phyloP scores from a whole-genome alignment of 1,284 basidiomycete species.

The Ganoderma leucocontextum region DNA sequence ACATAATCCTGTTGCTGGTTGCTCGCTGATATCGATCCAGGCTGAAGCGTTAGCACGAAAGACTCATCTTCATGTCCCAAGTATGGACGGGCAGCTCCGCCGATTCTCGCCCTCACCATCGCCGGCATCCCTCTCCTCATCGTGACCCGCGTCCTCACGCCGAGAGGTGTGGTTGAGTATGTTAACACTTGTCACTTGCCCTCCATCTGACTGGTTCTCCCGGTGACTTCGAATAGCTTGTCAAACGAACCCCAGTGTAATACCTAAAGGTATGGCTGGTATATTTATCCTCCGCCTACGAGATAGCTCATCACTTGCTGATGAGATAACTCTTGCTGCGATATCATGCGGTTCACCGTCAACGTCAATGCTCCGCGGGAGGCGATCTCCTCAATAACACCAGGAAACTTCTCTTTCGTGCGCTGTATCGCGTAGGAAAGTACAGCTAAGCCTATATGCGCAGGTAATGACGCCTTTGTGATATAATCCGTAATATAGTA shows the following conservation, averaged over 20 bases:
- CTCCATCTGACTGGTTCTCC: not conserved
- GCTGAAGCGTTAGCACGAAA: too few relatives aligned
- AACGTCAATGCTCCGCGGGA: not conserved
- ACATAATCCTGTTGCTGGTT: too few relatives aligned
- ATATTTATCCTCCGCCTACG: not conserved
- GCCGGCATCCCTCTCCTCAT: too few relatives aligned
- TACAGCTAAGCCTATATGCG: not conserved
- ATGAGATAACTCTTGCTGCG: not conserved
- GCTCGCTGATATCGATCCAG: too few relatives aligned
- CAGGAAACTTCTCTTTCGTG: not conserved
- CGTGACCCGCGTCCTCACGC: too few relatives aligned
- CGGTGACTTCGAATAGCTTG: not conserved
- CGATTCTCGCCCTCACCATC: too few relatives aligned
- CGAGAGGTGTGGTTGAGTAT: too few relatives aligned
- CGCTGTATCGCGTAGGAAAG: not conserved
- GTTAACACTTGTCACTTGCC: too few relatives aligned
- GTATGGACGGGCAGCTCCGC: too few relatives aligned
- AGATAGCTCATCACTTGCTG: not conserved
- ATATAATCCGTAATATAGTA: not conserved
- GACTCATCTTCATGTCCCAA: too few relatives aligned
- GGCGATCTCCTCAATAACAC: not conserved
- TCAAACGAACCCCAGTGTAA: not conserved
- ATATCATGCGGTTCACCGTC: not conserved
- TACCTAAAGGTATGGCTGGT: not conserved
- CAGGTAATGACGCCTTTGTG: not conserved